Conservation (phyloP, 1,284 basidiomycete species). For the Apiotrichum siamense region DNA sequence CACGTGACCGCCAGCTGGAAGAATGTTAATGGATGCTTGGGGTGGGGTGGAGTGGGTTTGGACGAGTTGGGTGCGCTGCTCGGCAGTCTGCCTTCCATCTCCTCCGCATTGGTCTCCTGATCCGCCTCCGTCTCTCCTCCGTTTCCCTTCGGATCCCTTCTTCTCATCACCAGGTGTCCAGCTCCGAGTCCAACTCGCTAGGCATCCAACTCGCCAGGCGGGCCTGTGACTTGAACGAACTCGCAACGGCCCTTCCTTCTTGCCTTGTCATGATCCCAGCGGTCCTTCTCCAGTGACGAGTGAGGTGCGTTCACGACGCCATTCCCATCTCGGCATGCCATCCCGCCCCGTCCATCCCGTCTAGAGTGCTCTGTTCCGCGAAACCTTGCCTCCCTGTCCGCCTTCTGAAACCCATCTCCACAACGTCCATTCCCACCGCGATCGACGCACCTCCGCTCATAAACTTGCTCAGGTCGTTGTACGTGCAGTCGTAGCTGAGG, state of each 20-base stretch:
- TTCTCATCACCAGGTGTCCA: too few relatives aligned
- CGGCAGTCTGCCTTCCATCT: background rate
- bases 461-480: constrained; percentile 94
- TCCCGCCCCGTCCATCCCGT: background rate
- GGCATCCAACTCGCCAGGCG: too few relatives aligned
- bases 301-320: too few relatives aligned
- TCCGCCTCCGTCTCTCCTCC: too few relatives aligned
- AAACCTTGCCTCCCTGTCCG: background rate
- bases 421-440: background rate
- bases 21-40: constrained; percentile 1
- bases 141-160: too few relatives aligned
- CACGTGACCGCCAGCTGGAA: constrained; percentile 79
- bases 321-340: too few relatives aligned
- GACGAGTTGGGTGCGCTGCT: background rate
- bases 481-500: constrained; percentile 94
- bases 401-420: background rate
- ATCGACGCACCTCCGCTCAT: constrained; percentile 96
- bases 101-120: too few relatives aligned
- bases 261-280: too few relatives aligned
- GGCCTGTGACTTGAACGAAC: too few relatives aligned
- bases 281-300: too few relatives aligned
- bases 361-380: background rate
- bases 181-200: too few relatives aligned
- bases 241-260: too few relatives aligned
- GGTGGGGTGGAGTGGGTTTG: background rate